Conservation (phyloP, 345 rosid species). For the Acer campestre region DNA sequence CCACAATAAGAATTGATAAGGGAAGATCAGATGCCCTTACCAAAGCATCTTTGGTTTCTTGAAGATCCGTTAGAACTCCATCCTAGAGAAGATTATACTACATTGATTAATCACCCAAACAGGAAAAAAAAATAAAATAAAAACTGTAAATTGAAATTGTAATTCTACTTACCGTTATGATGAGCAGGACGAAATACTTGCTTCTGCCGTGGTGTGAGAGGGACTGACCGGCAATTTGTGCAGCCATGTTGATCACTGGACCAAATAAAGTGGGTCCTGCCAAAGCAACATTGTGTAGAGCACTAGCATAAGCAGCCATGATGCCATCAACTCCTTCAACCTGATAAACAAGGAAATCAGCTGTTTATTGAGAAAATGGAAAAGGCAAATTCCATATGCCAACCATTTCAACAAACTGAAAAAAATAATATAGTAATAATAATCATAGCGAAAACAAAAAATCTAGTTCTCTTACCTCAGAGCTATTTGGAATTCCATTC, state of each 20-base stretch:
- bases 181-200: conserved; percentile 61
- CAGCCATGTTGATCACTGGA: conserved; percentile 63
- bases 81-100: conserved; percentile 45
- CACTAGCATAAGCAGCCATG: conserved; percentile 68
- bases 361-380: not conserved
- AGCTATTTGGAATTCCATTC: conserved; percentile 54
- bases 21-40: conserved; percentile 96
- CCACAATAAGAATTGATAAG: conserved; percentile 78
- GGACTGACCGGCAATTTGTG: conserved; percentile 46
- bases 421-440: not conserved
- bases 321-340: conserved; percentile 86
- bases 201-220: conserved; percentile 17
- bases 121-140: not conserved
- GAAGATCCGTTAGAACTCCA: conserved; percentile 80
- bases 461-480: conserved; percentile 51
- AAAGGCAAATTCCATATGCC: not conserved
- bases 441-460: not conserved
- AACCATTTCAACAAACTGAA: not conserved
- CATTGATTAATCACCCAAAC: too few relatives aligned
- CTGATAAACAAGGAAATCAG: conserved; percentile 24
- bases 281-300: conserved; percentile 54
- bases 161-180: conserved; percentile 51
- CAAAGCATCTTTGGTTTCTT: conserved; percentile 73
- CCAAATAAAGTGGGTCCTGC: conserved; percentile 78
- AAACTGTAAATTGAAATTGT: not conserved